These are phyloP conservation scores for Juglanconis sp. DNA, from an alignment of 2,329 filamentous ascomycete genomes.

Conservation along the genomic window DNA sequence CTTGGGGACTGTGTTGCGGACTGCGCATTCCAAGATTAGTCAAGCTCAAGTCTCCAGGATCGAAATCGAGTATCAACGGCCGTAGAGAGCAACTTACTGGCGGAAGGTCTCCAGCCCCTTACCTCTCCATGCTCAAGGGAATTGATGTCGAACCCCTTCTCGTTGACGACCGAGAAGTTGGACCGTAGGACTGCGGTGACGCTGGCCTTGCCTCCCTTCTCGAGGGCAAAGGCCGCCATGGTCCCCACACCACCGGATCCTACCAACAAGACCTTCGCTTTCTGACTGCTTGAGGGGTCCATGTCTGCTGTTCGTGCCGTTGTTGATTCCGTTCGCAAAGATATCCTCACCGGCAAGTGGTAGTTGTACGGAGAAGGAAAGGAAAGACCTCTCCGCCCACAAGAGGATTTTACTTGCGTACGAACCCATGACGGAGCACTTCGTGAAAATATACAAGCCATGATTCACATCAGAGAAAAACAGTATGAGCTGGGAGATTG, in stretches of 20 bases:
- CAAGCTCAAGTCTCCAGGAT: no score
- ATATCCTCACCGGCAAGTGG: no score
- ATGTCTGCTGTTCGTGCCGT: not conserved
- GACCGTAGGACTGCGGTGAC: slow-evolving; percentile 56
- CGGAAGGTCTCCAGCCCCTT: slow-evolving; percentile 44
- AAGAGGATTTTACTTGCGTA: not conserved
- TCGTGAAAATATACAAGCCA: not conserved
- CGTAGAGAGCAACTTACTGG: slow-evolving; percentile 27
- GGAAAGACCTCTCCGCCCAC: not conserved
- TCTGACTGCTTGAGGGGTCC: not conserved
- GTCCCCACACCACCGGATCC: slow-evolving; percentile 55
- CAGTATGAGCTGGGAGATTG: not conserved
- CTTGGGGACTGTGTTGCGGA: slow-evolving; percentile 47
- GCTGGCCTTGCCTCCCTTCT: slow-evolving; percentile 45
- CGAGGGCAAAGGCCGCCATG: slow-evolving; percentile 53
- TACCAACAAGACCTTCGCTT: slow-evolving; percentile 45
- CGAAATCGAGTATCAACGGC: no score
- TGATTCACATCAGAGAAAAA: not conserved
- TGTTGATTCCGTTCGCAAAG: not conserved
- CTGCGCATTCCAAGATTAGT: slow-evolving; percentile 24
- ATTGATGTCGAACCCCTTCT: slow-evolving; percentile 50
- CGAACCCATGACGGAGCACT: slow-evolving; percentile 4
- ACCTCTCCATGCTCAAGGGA: slow-evolving; percentile 54
- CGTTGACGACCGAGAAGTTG: slow-evolving; percentile 47
- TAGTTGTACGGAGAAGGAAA: not conserved